A percentile compares a stretch with the other conserved stretches of the same genome.
phyloP scores from a whole-genome alignment of 495 filamentous ascomycete species.

The Clohesyomyces aquaticus region DNA sequence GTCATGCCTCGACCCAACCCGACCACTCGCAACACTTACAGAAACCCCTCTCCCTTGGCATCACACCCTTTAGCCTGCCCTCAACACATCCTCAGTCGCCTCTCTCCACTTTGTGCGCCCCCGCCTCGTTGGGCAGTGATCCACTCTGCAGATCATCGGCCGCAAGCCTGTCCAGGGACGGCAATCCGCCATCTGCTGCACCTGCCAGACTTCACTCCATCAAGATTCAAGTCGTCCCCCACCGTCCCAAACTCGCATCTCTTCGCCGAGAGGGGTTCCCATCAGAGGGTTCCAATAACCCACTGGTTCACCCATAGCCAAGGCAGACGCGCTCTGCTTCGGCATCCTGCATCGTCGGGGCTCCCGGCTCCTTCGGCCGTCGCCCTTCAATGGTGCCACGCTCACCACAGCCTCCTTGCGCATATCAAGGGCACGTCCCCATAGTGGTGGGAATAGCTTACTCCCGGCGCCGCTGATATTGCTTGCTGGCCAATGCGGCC shows the following conservation, averaged over 20 bases:
- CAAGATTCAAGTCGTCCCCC: too few relatives aligned
- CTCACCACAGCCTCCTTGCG: neutral
- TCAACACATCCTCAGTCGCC: neutral
- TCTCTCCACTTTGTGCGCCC: neutral
- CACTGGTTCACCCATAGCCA: neutral
- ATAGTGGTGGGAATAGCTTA: conserved; percentile 18
- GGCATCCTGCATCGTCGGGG: neutral
- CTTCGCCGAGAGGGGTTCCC: neutral
- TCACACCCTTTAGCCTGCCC: neutral
- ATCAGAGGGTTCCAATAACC: neutral
- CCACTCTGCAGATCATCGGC: conserved; percentile 6
- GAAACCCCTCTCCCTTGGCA: neutral
- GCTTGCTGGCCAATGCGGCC: conserved; percentile 7
- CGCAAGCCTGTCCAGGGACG: neutral
- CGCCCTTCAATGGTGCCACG: neutral
- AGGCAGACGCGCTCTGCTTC: neutral
- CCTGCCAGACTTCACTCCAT: too few relatives aligned
- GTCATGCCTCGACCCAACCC: neutral
- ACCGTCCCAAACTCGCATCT: neutral
- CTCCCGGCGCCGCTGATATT: neutral
- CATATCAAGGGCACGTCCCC: neutral
- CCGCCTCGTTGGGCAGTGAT: neutral
- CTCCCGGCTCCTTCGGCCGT: conserved; percentile 1
- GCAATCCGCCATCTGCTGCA: neutral
- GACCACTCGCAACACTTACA: neutral